Evolutionary conservation across 225 moss, liverwort and hornwort species (phyloP).

Genomic region (Climacium dendroides): DNA sequence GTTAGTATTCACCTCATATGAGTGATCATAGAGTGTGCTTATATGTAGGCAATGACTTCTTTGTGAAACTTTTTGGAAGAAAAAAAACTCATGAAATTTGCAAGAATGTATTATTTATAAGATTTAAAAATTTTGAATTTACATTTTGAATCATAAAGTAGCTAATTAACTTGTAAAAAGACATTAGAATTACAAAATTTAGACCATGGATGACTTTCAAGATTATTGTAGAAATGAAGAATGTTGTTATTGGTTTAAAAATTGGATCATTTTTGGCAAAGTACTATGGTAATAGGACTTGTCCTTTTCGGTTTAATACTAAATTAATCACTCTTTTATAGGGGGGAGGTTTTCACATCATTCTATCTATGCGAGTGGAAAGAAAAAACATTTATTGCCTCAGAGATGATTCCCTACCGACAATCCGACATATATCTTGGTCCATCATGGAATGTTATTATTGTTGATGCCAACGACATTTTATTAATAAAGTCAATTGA

Average conservation of each 20-base stretch:
- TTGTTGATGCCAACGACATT: background rate
- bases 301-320: accelerated
- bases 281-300: background rate
- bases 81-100: background rate
- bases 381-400: accelerated
- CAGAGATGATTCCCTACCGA: accelerated
- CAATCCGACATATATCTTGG: too few relatives aligned
- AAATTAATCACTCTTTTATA: too few relatives aligned
- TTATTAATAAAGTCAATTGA: background rate
- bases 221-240: background rate
- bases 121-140: background rate
- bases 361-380: accelerated
- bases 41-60: background rate
- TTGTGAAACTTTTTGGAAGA: accelerated
- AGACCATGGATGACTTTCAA: background rate
- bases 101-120: too few relatives aligned
- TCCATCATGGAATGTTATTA: accelerated
- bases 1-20: accelerated
- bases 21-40: accelerated
- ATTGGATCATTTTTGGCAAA: background rate
- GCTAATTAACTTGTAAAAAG: accelerated
- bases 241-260: background rate
- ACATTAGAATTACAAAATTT: too few relatives aligned
- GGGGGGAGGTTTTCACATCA: background rate
- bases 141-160: accelerated